Base-by-base conservation (phyloP, 495 filamentous ascomycete genomes). In the Cudoniella acicularis region DNA sequence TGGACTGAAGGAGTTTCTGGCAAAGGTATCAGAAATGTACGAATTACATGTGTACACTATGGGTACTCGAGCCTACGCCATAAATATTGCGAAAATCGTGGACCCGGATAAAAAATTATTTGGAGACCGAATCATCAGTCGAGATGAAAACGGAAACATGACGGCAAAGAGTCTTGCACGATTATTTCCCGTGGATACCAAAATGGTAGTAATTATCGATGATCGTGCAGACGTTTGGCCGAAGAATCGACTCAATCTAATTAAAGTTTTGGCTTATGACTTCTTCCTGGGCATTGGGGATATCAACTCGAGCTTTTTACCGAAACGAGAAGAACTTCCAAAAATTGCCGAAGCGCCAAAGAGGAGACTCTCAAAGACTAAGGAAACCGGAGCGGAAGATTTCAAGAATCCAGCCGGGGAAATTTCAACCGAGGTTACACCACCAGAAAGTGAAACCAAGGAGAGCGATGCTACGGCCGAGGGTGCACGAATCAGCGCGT, bases 171-270 rank as follows among this genome's bases (percentile, higher is more conserved):
- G 83, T 57, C 79, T 99, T 6, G 87, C 96, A 67, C 83, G 95
- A 16, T 71, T 99, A 30, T 99, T 99, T 70, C 94, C 94, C 16
- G 89, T 95, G 45, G 94, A 96, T 73, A 97, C 92, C 10, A 93
- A 96, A 74, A 99, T 99, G 94, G 94, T 96, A 18, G 91, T 96
- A 24, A 96, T 99, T 66, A 99, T 99, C 60, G 94, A 99, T 70
- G 94, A 99, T 67, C 83, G 94, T 63, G 91, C 90, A 27, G 94
- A 99, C 70, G 92, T 99, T n/a, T 99, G 94, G 94, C 80, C 80
- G n/a, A 85, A 87, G 49, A 98, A 95, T 82, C 87, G 87, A 64
- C 82, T 87, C 10, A 97, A 99, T 64, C 79, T 99, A 21, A 90
- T 99, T 74, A 96, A 95, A 73, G 95, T 99, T 26, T 82, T 81